Evolutionary conservation across 2,329 filamentous ascomycete genomes (phyloP), one percentile per base, ranked within the genome.

Genomic region (Seiridium cupressi): DNA sequence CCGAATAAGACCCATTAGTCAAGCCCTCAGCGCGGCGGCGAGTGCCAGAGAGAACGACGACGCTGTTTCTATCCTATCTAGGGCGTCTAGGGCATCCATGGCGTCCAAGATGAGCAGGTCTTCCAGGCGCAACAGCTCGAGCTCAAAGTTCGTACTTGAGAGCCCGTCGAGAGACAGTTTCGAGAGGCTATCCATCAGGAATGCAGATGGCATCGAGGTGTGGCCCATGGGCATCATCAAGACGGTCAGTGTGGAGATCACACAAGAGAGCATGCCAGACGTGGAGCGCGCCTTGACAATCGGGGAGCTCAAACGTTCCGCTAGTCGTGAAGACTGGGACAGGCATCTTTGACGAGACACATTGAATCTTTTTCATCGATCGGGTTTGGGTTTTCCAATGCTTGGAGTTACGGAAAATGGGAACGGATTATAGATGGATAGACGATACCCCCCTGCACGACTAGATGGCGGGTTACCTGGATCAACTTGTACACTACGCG

Each of bases 211-310:
- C 51, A 31, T 38, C 32, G 58, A 60, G n/a, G 32, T 44, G 5
- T 75, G 72, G 73, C 70, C 73, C 0, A 62, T 68, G 26, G 72
- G 73, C 18, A 76, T 76, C 60, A 74, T 75, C 64, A 76, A 76
- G 66, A 75, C 74, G 2, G 73, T 76, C 32, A 73, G 71, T 47
- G 70, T 76, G 10, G 69, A 75, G 62, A 71, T 76, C 2, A 63
- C 71, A 4, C 68, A 75, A 60, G 73, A 76, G 64, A 65, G 69
- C 46, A 70, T 69, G 46, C 60, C 66, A 18, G 65, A 72, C 32
- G 35, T 69, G 11, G 61, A 66, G 8, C 61, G 61, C 35, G 64
- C 58, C 3, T 44, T 61, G 31, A 55, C 63, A 32, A 60, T 59
- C 5, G 56, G 58, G 13, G 51, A 62, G 7, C 55, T 47, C 48